Evolutionary conservation across 1,284 basidiomycete species (phyloP).

Genomic region (Ceraceosorus guamensis): DNA sequence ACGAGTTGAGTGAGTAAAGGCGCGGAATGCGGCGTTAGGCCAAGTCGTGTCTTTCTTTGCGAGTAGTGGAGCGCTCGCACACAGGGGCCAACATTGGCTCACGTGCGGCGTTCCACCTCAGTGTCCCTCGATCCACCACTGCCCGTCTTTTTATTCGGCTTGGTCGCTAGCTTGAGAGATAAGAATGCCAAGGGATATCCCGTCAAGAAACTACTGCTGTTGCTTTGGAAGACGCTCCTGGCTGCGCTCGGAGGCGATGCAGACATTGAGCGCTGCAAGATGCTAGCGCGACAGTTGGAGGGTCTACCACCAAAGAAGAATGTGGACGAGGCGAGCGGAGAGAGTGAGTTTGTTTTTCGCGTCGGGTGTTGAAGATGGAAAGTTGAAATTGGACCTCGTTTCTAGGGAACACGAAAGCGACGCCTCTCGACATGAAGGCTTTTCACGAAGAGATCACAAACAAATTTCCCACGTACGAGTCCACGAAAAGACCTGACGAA

Average conservation of each 20-base stretch:
- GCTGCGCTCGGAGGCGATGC: constrained; percentile 85
- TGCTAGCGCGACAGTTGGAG: constrained; percentile 70
- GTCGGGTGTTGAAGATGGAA: too few species aligned
- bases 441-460: constrained; percentile 41
- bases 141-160: constrained; percentile 81
- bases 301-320: constrained; percentile 46
- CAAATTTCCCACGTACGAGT: constrained; percentile 51
- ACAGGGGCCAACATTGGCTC: background rate
- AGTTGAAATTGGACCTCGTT: too few species aligned
- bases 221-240: constrained; percentile 90
- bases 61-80: background rate
- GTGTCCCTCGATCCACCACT: constrained; percentile 76
- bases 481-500: constrained; percentile 48
- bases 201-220: constrained; percentile 65
- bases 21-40: background rate
- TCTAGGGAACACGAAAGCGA: constrained; percentile 20
- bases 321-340: background rate
- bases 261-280: constrained; percentile 76
- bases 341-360: background rate
- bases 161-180: constrained; percentile 81
- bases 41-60: background rate
- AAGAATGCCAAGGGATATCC: constrained; percentile 74
- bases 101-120: background rate
- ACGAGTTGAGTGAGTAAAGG: constrained; percentile 25
- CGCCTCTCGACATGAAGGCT: constrained; percentile 38